Base-by-base conservation (phyloP, 2,329 filamentous ascomycete genomes). In the Aspergillus japonicus region DNA sequence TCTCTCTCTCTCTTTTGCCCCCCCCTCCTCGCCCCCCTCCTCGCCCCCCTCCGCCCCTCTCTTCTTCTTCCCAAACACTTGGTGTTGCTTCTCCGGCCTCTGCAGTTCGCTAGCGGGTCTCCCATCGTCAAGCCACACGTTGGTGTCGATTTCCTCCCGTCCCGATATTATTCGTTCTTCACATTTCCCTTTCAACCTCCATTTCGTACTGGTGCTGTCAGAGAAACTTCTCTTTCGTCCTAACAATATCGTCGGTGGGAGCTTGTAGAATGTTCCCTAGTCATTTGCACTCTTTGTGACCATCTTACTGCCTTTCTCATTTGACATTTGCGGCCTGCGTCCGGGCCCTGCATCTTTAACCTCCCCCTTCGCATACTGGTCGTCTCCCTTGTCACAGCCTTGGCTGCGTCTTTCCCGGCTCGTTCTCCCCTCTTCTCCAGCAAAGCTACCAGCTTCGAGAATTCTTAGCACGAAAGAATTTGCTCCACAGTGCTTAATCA, bases 81-180 rank as follows among this genome's bases (percentile, higher is more conserved):
- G 51, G 47, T 53, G 35, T 54, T 54, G 35, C 53, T 51, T 33
- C 54, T 60, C 56, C 56, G 54, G 33, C 21, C 50, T 59, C 51
- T 62, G 57, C 62, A 66, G 63, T 64, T 62, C 60, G 56, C 62
- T 67, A 66, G 65, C 62, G 67, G 67, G 66, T 66, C 66, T 67
- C 59, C 51, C 61, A 66, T 66, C 62, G 57, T 61, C 53, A 65
- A 66, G 62, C 66, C 64, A 68, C 67, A 65, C 62, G 57, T 65
- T 68, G 65, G 63, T 67, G 62, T 67, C 60, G 63, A 66, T 64
- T 64, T 63, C 58, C 54, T 62, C 54, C 66, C 64, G 60, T 62
- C 47, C 57, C 61, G 54, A 59, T 53, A 55, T 64, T 65, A 47
- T 56, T 60, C 57, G 58, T 56, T 56, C 56, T 58, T 62, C 56